Evolutionary conservation across 768 basidiomycete species (phyloP).

Genomic region (Rhodotorula graminis): DNA sequence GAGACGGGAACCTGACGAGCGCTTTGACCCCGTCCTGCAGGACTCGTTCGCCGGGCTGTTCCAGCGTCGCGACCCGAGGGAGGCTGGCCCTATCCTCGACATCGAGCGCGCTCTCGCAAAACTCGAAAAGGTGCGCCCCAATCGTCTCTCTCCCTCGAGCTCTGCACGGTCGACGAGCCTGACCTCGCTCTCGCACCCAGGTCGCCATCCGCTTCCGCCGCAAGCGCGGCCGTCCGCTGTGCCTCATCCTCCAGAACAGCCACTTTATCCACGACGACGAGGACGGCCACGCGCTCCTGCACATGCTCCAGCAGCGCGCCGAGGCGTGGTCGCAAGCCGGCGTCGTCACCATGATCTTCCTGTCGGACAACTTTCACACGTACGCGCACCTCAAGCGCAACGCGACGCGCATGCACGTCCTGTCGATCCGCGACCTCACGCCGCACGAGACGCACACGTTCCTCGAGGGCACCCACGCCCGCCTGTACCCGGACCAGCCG

Average conservation of each 20-base stretch:
- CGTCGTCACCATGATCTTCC: conserved; percentile 58
- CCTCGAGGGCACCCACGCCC: conserved; percentile 56
- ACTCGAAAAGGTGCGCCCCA: conserved; percentile 51
- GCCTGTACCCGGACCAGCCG: conserved; percentile 47
- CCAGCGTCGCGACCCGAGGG: conserved; percentile 73
- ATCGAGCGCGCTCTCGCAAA: conserved; percentile 81
- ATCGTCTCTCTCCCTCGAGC: too few relatives aligned
- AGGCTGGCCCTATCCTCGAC: conserved; percentile 75
- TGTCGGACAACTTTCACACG: conserved; percentile 29
- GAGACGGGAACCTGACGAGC: too few relatives aligned
- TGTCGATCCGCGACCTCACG: conserved; percentile 68
- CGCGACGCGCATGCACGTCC: conserved; percentile 69
- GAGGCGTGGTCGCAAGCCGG: conserved; percentile 69
- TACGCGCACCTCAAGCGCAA: conserved; percentile 35
- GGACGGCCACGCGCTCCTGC: conserved; percentile 68
- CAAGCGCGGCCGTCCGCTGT: conserved; percentile 62
- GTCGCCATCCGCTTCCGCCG: conserved; percentile 66
- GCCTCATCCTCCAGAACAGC: conserved; percentile 75
- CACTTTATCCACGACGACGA: conserved; percentile 66
- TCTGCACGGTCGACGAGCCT: too few relatives aligned
- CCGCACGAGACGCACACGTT: conserved; percentile 57
- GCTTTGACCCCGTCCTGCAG: conserved; percentile 14
- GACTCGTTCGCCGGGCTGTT: conserved; percentile 57
- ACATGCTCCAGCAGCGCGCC: conserved; percentile 79
- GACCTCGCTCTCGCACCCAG: conserved; percentile 48